Evolutionary conservation across 2,329 filamentous ascomycete species (phyloP).

Genomic region (Fusarium sp.): DNA sequence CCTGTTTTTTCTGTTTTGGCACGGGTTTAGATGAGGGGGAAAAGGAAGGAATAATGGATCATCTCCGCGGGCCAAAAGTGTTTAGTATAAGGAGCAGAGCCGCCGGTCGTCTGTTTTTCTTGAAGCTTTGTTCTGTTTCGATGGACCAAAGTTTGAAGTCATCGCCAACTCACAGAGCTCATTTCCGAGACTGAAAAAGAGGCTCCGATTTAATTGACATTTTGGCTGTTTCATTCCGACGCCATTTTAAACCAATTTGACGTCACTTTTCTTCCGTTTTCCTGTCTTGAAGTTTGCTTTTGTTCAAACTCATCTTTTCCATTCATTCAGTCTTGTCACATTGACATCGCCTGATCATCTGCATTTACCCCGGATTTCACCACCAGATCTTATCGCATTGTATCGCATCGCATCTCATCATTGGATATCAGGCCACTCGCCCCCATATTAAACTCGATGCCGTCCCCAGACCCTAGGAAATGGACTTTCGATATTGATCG

Average conservation of each 20-base stretch:
- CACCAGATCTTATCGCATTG: neutral
- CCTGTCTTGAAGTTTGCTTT: neutral
- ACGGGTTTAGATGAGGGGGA: neutral
- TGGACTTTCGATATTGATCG: conserved; percentile 80
- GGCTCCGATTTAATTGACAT: neutral
- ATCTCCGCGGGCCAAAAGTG: conserved; percentile 45
- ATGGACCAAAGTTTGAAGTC: conserved; percentile 1
- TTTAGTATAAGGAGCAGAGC: conserved; percentile 16
- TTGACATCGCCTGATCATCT: conserved; percentile 2
- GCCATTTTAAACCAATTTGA: conserved; percentile 3
- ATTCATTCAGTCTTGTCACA: neutral
- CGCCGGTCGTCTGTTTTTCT: neutral
- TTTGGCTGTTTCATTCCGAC: neutral
- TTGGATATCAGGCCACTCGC: neutral
- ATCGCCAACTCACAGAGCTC: neutral
- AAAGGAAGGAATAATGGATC: neutral
- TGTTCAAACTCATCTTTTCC: neutral
- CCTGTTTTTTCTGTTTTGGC: neutral
- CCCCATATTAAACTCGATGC: conserved; percentile 14
- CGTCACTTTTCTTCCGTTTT: neutral
- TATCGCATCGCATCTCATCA: neutral
- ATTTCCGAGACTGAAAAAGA: neutral
- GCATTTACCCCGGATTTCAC: conserved; percentile 13
- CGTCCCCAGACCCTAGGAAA: conserved; percentile 32
- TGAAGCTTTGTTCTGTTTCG: neutral